These are phyloP conservation scores for Cyphellophora attinorum DNA, from an alignment of 2,329 filamentous ascomycete species.

Conservation along the genomic window DNA sequence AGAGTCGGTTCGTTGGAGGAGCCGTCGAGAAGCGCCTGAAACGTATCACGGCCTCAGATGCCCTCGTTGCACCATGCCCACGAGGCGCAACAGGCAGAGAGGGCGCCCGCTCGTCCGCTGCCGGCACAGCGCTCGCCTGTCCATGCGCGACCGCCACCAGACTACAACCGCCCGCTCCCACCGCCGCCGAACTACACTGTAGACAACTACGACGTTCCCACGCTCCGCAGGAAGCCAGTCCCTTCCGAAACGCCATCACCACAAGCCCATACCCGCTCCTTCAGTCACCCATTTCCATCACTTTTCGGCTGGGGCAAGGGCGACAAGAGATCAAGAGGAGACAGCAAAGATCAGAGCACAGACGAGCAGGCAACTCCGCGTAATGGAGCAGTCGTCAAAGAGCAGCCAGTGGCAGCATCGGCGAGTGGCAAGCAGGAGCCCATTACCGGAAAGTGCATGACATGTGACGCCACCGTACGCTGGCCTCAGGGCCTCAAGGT, in stretches of 20 bases:
- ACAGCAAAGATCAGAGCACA: slow-evolving; percentile 22
- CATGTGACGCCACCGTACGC: slow-evolving; percentile 68
- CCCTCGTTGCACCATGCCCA: neutral
- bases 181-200: slow-evolving; percentile 12
- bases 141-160: slow-evolving; percentile 6
- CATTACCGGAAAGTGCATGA: slow-evolving; percentile 68
- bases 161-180: slow-evolving; percentile 16
- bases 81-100: neutral
- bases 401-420: slow-evolving; percentile 28
- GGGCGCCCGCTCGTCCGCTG: neutral
- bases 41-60: neutral
- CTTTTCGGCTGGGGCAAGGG: slow-evolving; percentile 51
- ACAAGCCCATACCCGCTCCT: slow-evolving; percentile 50
- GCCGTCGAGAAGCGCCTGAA: neutral
- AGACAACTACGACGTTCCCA: slow-evolving; percentile 20
- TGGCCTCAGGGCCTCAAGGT: slow-evolving; percentile 66
- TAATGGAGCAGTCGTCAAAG: slow-evolving; percentile 22
- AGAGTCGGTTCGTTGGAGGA: too few species aligned
- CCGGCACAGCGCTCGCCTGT: neutral
- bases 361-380: slow-evolving; percentile 8
- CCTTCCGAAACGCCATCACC: slow-evolving; percentile 8
- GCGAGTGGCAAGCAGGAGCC: slow-evolving; percentile 46
- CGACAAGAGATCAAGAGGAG: slow-evolving; percentile 43
- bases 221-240: slow-evolving; percentile 14
- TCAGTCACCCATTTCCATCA: slow-evolving; percentile 71